Evolutionary conservation across 805 yeast genomes (phyloP).

Genomic region (Ogataea henricii): DNA sequence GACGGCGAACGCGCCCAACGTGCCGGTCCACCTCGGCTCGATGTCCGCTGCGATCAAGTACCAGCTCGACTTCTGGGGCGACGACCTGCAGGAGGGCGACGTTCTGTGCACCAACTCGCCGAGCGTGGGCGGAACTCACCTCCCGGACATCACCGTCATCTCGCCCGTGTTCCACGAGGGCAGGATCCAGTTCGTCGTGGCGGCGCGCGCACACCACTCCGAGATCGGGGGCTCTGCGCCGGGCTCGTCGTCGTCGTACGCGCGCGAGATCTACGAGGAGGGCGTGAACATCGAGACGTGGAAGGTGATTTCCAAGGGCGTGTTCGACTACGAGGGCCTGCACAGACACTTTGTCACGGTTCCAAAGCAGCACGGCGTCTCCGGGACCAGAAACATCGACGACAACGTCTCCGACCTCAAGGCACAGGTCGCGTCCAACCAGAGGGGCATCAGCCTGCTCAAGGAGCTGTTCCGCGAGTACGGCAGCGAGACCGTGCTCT

Average conservation of each 20-base stretch:
- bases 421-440: constrained; percentile 54
- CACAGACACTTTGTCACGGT: constrained; percentile 46
- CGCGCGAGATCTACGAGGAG: constrained; percentile 54
- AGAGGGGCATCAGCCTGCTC: constrained; percentile 50
- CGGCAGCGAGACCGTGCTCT: constrained; percentile 42
- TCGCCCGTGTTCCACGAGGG: constrained; percentile 55
- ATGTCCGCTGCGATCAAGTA: constrained; percentile 46
- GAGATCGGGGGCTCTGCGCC: constrained; percentile 65
- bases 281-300: constrained; percentile 57
- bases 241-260: constrained; percentile 58
- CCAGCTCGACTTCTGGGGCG: constrained; percentile 41
- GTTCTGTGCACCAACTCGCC: constrained; percentile 47
- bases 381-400: constrained; percentile 55
- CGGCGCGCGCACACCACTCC: constrained; percentile 63
- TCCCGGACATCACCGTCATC: constrained; percentile 56
- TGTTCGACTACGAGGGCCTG: constrained; percentile 55
- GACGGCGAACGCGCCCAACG: constrained; percentile 35
- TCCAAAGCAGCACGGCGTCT: constrained; percentile 53
- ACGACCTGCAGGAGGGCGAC: constrained; percentile 43
- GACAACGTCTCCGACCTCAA: constrained; percentile 55
- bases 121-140: constrained; percentile 47
- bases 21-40: constrained; percentile 51
- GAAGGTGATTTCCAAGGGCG: constrained; percentile 50
- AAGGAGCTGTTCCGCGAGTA: constrained; percentile 46
- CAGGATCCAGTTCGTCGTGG: constrained; percentile 51